Conservation (phyloP, 495 filamentous ascomycete species). For the Aspergillus leporis region DNA sequence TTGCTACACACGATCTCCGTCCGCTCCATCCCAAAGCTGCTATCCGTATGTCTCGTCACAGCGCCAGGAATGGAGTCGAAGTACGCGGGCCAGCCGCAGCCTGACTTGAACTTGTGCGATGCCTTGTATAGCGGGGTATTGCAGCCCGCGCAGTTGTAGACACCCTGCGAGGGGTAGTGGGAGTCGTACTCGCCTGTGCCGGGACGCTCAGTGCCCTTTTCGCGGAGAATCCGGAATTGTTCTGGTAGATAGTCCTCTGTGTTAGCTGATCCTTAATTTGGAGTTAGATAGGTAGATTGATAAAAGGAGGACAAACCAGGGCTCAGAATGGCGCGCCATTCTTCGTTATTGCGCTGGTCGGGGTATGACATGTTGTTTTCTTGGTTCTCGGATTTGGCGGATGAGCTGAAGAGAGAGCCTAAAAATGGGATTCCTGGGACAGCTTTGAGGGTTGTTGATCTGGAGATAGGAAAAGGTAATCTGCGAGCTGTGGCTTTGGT, state of each 20-base stretch:
- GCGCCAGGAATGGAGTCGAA: conserved; percentile 92
- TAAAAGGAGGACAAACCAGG: conserved; percentile 58
- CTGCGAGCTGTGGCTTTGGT: conserved; percentile 33
- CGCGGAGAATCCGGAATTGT: conserved; percentile 88
- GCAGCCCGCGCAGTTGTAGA: conserved; percentile 87
- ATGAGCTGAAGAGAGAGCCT: conserved; percentile 73
- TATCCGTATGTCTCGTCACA: conserved; percentile 76
- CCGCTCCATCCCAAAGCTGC: conserved; percentile 74
- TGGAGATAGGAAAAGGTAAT: conserved; percentile 33
- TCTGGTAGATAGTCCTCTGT: conserved; percentile 50
- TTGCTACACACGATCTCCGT: conserved; percentile 93
- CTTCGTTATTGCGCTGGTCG: conserved; percentile 72
- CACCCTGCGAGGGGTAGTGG: conserved; percentile 70
- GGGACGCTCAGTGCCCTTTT: conserved; percentile 86
- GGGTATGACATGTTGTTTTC: conserved; percentile 72
- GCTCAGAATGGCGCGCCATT: conserved; percentile 85
- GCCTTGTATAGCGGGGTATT: conserved; percentile 85
- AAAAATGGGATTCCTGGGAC: conserved; percentile 78
- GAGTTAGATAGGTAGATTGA: background rate
- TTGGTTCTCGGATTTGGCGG: conserved; percentile 34
- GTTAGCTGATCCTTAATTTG: conserved; percentile 13
- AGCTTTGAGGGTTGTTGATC: conserved; percentile 48
- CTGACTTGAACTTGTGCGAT: conserved; percentile 89
- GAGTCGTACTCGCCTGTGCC: conserved; percentile 83
- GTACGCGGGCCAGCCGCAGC: conserved; percentile 97